phyloP scores from a whole-genome alignment of 148 eudicot species.

The Chenopodium formosanum region DNA sequence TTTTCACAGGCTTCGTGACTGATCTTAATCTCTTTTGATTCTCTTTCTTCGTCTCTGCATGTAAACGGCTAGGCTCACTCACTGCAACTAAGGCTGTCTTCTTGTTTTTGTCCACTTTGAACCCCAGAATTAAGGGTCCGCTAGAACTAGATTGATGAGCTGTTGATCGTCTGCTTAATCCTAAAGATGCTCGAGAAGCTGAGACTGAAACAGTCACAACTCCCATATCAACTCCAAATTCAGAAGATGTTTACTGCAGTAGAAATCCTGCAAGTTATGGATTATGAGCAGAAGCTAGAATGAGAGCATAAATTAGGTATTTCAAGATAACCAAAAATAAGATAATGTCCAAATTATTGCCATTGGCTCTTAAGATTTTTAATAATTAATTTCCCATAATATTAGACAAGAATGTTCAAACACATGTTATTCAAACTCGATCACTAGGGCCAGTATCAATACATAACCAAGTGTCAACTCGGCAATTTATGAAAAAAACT shows the following conservation, averaged over 20 bases:
- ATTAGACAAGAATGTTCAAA: neutral
- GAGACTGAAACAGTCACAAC: constrained; percentile 91
- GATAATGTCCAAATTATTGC: neutral
- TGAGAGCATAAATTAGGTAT: neutral
- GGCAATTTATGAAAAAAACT: neutral
- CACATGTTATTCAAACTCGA: neutral
- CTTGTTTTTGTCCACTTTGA: constrained; percentile 56
- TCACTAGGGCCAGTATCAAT: neutral
- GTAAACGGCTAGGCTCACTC: constrained; percentile 43
- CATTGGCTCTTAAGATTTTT: neutral
- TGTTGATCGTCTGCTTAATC: constrained; percentile 48
- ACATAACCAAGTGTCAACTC: neutral
- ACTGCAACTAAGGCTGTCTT: constrained; percentile 49
- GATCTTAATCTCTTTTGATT: constrained; percentile 52
- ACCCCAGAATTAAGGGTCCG: constrained; percentile 52
- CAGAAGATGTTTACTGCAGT: neutral
- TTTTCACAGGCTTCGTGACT: constrained; percentile 44
- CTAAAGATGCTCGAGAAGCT: constrained; percentile 68
- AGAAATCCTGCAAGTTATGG: constrained; percentile 16
- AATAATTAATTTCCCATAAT: neutral
- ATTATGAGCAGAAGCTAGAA: neutral
- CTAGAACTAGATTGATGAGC: constrained; percentile 36
- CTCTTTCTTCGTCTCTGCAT: constrained; percentile 50
- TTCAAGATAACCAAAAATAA: neutral
- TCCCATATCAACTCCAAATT: constrained; percentile 63